phyloP scores from a whole-genome alignment of 1,139 yeast genomes.

The Blastobotrys persicus region DNA sequence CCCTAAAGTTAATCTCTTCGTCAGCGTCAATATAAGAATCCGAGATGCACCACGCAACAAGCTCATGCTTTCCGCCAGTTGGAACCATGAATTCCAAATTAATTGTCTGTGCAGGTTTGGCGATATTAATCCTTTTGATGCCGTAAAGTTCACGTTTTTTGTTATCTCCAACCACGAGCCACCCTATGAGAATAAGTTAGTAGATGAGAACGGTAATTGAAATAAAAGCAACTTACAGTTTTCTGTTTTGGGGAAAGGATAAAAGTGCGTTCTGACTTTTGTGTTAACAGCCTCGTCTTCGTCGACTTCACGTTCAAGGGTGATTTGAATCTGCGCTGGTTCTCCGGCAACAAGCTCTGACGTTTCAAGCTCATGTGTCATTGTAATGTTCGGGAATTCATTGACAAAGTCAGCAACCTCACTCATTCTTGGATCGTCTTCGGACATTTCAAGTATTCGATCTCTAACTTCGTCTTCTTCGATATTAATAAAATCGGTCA shows the following conservation, averaged over 20 bases:
- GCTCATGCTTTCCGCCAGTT: constrained; percentile 54
- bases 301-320: constrained; percentile 64
- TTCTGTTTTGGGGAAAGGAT: constrained; percentile 63
- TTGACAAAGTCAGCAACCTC: constrained; percentile 86
- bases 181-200: constrained; percentile 38
- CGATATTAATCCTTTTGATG: constrained; percentile 61
- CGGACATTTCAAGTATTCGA: constrained; percentile 50
- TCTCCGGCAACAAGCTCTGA: constrained; percentile 45
- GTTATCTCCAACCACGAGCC: constrained; percentile 80
- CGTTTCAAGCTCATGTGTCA: constrained; percentile 42
- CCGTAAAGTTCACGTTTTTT: constrained; percentile 63
- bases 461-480: constrained; percentile 77
- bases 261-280: constrained; percentile 53
- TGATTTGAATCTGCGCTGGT: constrained; percentile 49
- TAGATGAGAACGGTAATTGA: neutral
- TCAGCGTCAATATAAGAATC: constrained; percentile 92
- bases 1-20: constrained; percentile 61
- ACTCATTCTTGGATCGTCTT: constrained; percentile 47
- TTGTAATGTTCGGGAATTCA: constrained; percentile 70
- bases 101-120: constrained; percentile 52
- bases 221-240: constrained; percentile 27
- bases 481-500: constrained; percentile 80
- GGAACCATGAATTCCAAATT: constrained; percentile 59
- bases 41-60: constrained; percentile 83
- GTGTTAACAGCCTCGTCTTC: constrained; percentile 61